Conservation (phyloP, 768 basidiomycete species). For the Boletus rubropictus region DNA sequence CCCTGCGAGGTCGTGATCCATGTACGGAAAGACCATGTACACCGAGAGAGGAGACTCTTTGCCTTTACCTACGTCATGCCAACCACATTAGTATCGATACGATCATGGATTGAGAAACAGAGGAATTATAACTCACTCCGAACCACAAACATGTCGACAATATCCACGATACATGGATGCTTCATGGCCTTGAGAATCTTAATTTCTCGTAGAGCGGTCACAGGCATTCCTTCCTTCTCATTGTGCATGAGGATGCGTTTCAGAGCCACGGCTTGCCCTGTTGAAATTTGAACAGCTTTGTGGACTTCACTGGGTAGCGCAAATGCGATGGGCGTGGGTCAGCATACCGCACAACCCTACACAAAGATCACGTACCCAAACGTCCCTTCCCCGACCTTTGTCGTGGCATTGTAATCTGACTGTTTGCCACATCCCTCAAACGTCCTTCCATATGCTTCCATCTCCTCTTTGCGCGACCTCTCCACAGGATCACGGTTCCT, state of each 20-base stretch:
- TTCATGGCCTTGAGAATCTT: constrained; percentile 88
- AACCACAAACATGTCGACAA: constrained; percentile 90
- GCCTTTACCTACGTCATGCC: constrained; percentile 36
- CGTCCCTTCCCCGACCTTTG: constrained; percentile 93
- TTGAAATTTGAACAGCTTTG: constrained; percentile 67
- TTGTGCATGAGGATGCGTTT: constrained; percentile 97
- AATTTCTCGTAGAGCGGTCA: constrained; percentile 94
- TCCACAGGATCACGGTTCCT: constrained; percentile 41
- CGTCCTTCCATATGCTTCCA: constrained; percentile 56
- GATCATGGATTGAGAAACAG: background rate
- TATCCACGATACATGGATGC: constrained; percentile 80
- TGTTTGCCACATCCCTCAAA: constrained; percentile 70
- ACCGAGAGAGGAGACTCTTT: constrained; percentile 70
- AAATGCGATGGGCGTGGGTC: constrained; percentile 1
- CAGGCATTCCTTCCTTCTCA: constrained; percentile 94
- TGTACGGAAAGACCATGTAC: constrained; percentile 99
- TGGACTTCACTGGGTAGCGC: constrained; percentile 69
- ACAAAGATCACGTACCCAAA: constrained; percentile 68
- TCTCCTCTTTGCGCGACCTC: constrained; percentile 59
- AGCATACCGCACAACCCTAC: constrained; percentile 5
- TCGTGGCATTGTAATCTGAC: constrained; percentile 71
- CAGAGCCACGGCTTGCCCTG: constrained; percentile 67
- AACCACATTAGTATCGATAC: background rate
- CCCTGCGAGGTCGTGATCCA: constrained; percentile 98
- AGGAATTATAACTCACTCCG: constrained; percentile 46